These are phyloP conservation scores for Globisporangium rhizosaccharum DNA, from an alignment of 352 stramenopile species.

Conservation along the genomic window DNA sequence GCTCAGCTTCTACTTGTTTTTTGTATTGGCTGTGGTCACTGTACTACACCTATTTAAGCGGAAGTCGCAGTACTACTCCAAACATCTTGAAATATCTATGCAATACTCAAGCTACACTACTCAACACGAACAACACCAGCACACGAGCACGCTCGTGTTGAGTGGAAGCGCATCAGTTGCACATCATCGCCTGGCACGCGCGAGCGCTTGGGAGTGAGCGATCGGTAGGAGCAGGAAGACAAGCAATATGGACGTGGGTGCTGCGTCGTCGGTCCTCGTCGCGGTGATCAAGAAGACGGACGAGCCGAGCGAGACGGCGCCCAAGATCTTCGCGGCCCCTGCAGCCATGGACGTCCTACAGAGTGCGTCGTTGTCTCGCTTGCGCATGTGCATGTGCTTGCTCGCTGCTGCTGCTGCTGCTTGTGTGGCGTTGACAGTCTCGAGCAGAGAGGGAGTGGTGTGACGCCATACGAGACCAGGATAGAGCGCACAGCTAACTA, in stretches of 20 bases:
- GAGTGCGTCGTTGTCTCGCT: conserved; percentile 25
- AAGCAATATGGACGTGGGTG: conserved; percentile 2
- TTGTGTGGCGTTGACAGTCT: neutral
- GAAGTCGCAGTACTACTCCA: too few relatives aligned
- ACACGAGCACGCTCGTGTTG: too few relatives aligned
- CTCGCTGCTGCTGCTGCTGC: neutral
- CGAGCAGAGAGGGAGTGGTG: neutral
- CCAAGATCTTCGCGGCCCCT: conserved; percentile 22
- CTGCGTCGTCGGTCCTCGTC: neutral
- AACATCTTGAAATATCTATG: too few relatives aligned
- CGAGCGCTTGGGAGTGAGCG: too few relatives aligned
- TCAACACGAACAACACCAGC: too few relatives aligned
- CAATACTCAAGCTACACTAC: too few relatives aligned
- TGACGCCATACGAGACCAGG: too few relatives aligned
- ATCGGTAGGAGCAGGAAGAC: neutral
- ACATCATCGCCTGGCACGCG: too few relatives aligned
- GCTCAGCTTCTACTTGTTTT: too few relatives aligned
- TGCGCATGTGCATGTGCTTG: neutral
- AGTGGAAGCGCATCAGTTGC: too few relatives aligned
- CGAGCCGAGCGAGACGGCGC: conserved; percentile 11
- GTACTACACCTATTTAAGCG: too few relatives aligned
- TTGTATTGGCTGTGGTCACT: too few relatives aligned
- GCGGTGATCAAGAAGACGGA: conserved; percentile 12
- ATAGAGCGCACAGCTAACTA: neutral
- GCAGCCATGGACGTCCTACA: conserved; percentile 56